A percentile compares a stretch with the other conserved stretches of the same genome.
Evolutionary conservation across 2,329 filamentous ascomycete genomes (phyloP).

Genomic region (Venturiaceae sp.): DNA sequence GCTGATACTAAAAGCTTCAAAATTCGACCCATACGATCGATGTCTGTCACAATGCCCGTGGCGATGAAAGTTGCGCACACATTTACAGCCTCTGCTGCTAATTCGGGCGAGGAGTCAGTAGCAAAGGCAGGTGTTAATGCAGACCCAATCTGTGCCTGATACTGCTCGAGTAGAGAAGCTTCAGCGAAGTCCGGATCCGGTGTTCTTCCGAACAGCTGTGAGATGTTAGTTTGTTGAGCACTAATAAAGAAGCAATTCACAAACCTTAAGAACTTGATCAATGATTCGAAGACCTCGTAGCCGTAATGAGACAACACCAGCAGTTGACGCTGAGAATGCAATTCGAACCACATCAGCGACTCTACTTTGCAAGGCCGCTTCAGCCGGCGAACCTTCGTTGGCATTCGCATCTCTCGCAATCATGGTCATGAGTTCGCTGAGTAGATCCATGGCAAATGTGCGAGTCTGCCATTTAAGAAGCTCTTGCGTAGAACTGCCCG

Average conservation of each 20-base stretch:
- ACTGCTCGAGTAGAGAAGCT: constrained; percentile 91
- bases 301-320: constrained; percentile 78
- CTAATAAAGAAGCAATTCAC: constrained; percentile 1
- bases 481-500: constrained; percentile 55
- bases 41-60: constrained; percentile 92
- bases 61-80: constrained; percentile 98
- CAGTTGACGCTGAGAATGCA: constrained; percentile 94
- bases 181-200: constrained; percentile 97
- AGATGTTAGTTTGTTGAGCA: constrained; percentile 2
- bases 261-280: constrained; percentile 71
- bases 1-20: constrained; percentile 86
- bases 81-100: constrained; percentile 91
- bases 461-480: constrained; percentile 91
- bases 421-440: constrained; percentile 72
- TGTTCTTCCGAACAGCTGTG: constrained; percentile 78
- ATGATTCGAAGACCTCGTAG: constrained; percentile 92
- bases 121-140: constrained; percentile 94
- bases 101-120: constrained; percentile 86
- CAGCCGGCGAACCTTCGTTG: constrained; percentile 69
- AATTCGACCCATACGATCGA: constrained; percentile 98
- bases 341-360: constrained; percentile 92
- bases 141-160: constrained; percentile 96
- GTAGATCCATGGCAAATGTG: constrained; percentile 83
- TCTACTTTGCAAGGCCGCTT: constrained; percentile 67
- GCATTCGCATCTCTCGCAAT: constrained; percentile 65